A percentile compares a stretch with the other conserved stretches of the same genome.
Evolutionary conservation across 352 stramenopile genomes (phyloP).

Genomic region (Globisporangium ultimum): DNA sequence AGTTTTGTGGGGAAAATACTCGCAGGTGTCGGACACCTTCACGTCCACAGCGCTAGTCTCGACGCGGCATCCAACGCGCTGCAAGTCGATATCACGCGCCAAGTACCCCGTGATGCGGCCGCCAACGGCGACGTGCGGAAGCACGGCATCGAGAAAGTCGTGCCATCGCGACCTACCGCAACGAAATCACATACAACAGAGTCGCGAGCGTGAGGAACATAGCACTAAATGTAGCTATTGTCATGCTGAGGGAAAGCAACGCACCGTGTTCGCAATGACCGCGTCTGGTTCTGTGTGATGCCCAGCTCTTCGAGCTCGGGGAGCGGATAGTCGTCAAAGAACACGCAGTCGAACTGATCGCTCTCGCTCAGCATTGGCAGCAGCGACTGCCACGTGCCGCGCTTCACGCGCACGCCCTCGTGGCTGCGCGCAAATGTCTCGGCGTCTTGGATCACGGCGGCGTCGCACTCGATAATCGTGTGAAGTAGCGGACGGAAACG

Average conservation of each 20-base stretch:
- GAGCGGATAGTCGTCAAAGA: slow-evolving; percentile 81
- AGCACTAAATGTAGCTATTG: neutral
- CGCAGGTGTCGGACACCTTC: slow-evolving; percentile 36
- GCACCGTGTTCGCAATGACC: slow-evolving; percentile 10
- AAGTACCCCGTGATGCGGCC: slow-evolving; percentile 68
- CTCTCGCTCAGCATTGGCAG: slow-evolving; percentile 30
- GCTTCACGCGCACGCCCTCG: slow-evolving; percentile 38
- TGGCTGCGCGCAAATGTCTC: slow-evolving; percentile 39
- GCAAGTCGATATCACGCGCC: slow-evolving; percentile 45
- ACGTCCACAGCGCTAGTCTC: slow-evolving; percentile 30
- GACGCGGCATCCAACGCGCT: slow-evolving; percentile 37
- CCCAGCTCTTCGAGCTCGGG: slow-evolving; percentile 38
- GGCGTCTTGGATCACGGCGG: slow-evolving; percentile 40
- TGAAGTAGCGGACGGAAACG: slow-evolving; percentile 43
- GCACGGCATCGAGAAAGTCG: slow-evolving; percentile 54
- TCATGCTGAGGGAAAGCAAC: neutral
- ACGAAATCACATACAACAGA: neutral
- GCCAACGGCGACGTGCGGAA: slow-evolving; percentile 44
- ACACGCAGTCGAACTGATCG: slow-evolving; percentile 67
- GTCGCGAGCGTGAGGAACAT: neutral
- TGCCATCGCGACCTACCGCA: slow-evolving; percentile 67
- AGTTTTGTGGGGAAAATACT: slow-evolving; percentile 61
- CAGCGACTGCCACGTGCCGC: slow-evolving; percentile 67
- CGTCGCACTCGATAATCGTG: slow-evolving; percentile 82
- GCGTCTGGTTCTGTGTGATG: slow-evolving; percentile 15